Conservation (phyloP, 2,329 filamentous ascomycete species). For the Orbilia quercus region DNA sequence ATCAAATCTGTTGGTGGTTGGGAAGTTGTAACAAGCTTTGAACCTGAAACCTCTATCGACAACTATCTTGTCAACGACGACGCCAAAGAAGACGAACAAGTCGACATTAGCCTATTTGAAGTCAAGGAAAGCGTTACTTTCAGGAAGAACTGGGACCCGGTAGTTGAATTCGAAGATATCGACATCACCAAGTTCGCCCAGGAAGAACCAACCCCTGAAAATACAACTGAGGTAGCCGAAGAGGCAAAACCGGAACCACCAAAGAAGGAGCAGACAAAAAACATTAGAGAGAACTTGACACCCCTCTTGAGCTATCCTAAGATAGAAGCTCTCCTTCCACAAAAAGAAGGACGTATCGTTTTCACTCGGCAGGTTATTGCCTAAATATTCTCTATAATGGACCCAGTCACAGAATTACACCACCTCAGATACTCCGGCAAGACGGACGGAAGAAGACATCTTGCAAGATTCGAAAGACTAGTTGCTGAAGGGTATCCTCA, state of each 20-base stretch:
- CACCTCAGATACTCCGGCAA: conserved; percentile 60
- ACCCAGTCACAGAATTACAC: conserved; percentile 57
- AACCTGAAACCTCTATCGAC: conserved; percentile 48
- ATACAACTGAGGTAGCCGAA: conserved; percentile 5
- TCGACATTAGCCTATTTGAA: conserved; percentile 31
- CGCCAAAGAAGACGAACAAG: conserved; percentile 17
- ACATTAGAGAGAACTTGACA: conserved; percentile 23
- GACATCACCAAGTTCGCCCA: conserved; percentile 32
- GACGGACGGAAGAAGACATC: conserved; percentile 59
- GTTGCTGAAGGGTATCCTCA: conserved; percentile 58
- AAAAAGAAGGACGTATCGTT: conserved; percentile 38
- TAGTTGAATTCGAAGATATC: conserved; percentile 37
- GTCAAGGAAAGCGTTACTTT: conserved; percentile 46
- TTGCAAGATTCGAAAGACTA: conserved; percentile 59
- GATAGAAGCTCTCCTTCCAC: conserved; percentile 50
- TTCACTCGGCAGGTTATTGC: conserved; percentile 41
- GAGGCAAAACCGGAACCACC: conserved; percentile 25
- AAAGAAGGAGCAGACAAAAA: conserved; percentile 18
- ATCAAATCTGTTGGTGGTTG: conserved; percentile 40
- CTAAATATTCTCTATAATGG: conserved; percentile 46
- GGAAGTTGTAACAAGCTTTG: conserved; percentile 53
- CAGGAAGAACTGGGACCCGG: conserved; percentile 40
- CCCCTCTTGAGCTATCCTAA: conserved; percentile 49
- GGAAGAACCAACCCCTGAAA: conserved; percentile 12
- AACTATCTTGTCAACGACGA: conserved; percentile 39